phyloP scores from a whole-genome alignment of 139 green algal species.

The Eudorina sp. region DNA sequence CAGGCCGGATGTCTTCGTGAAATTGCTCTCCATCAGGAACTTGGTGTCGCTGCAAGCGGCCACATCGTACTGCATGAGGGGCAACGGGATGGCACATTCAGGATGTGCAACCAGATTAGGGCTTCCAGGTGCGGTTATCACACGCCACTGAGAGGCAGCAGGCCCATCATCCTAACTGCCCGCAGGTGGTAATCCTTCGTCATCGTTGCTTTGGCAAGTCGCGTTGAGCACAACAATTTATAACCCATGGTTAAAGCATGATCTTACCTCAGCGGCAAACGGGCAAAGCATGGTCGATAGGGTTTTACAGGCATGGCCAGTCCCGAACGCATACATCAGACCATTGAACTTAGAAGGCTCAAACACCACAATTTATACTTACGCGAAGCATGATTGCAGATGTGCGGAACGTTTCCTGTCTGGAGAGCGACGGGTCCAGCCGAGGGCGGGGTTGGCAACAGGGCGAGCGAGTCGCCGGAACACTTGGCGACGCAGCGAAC shows the following conservation, averaged over 20 bases:
- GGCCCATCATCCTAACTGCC: background rate
- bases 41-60: background rate
- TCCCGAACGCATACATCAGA: too few species aligned
- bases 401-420: background rate
- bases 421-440: background rate
- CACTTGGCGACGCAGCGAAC: background rate
- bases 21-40: constrained; percentile 3
- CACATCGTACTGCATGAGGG: background rate
- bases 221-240: too few species aligned
- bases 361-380: too few species aligned
- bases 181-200: background rate
- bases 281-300: too few species aligned
- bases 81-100: background rate
- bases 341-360: too few species aligned
- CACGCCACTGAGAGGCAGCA: background rate
- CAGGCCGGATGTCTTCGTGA: constrained; percentile 65
- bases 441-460: background rate
- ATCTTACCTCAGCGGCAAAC: too few species aligned
- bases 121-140: background rate
- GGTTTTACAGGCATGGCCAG: too few species aligned
- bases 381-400: constrained; percentile 16
- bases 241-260: too few species aligned
- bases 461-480: background rate
- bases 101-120: background rate
- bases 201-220: too few species aligned